Evolutionary conservation across 176 grass and related monocot species (phyloP), one percentile per base, ranked within the genome.

Genomic region (Coix lacrymajobi): DNA sequence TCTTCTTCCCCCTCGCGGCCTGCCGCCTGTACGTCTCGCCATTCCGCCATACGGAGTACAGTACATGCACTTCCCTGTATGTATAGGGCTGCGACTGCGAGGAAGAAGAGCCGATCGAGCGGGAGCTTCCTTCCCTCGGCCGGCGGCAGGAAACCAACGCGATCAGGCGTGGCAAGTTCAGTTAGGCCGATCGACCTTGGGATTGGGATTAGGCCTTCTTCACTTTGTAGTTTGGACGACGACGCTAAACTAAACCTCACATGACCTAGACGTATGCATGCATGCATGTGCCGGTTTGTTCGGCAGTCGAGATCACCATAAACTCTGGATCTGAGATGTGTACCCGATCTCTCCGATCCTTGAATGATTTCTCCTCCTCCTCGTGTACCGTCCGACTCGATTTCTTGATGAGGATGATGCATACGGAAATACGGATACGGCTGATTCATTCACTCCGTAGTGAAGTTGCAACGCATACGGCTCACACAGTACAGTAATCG

Each of bases 281-380:
- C 29, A n/a, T 75, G 9, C 72, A 68, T 66, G 79, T 76, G 85
- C 79, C 13, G 65, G 65, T 80, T 80, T 22, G 67, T 80, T 86
- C 54, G 17, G 30, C 75, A 39, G 81, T 88, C 84, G 45, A 80
- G 65, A 57, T 81, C 85, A 29, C 71, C 85, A 84, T 87, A 33
- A 85, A 71, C 63, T 33, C 64, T 62, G 40, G 75, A 48, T 71
- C 43, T 52, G 80, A 60, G 43, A 66, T 22, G 72, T 14, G 81
- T 68, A 74, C 67, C 75, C 20, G n/a, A n/a, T n/a, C 30, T 30
- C 5, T 62, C 14, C 14, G 39, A 43, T 57, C 66, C 43, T 65
- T 78, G 73, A 60, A 75, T 46, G 61, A 57, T 68, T 73, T 34
- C 69, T 29, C 20, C 16, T 73, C 44, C 69, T 29, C 20, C 16